Evolutionary conservation across 2,329 filamentous ascomycete species (phyloP), one percentile per base, ranked within the genome.

Genomic region (Alternaria postmessia): DNA sequence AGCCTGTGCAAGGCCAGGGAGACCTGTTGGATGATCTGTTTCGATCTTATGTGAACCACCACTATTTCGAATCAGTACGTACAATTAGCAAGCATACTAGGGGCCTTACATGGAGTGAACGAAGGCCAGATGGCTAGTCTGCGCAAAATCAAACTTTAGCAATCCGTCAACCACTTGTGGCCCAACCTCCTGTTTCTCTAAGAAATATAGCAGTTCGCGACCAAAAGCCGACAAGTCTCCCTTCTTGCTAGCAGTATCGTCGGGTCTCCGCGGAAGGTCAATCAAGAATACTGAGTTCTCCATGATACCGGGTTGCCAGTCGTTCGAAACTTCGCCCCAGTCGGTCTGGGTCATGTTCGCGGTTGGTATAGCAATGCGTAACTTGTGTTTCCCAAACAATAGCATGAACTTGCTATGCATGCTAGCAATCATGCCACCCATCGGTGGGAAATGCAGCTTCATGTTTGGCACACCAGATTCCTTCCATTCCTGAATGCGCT

Each of bases 401-500:
- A 98, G 80, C 85, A 96, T 94, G 43, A 98, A 83, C 75, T 99
- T 98, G 51, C 93, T 96, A 78, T 98, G 95, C 93, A 98, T 97
- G 69, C 85, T 89, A 24, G 89, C 90, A 6, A 87, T 80, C 47
- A 86, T 82, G 2, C 88, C 86, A 41, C 87, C 83, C 91, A 97
- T 94, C 2, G 86, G 85, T 16, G 94, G 94, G 73, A 98, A 97
- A 74, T 92, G 93, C 56, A 89, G 68, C 20, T 86, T 86, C 56
- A 96, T 83, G 51, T 85, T 84, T 11, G 74, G 73, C 66, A 86
- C 80, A 9, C 73, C 76, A 5, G 47, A 59, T 3, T 76, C 76
- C 26, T 79, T 32, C 65, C 72, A 65, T 14, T 68, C 75, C 51
- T 58, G 68, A 52, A 57, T 49, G 54, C 62, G 68, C 42, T 73